phyloP scores from a whole-genome alignment of 768 basidiomycete species.

The Leucosporidium scottii region DNA sequence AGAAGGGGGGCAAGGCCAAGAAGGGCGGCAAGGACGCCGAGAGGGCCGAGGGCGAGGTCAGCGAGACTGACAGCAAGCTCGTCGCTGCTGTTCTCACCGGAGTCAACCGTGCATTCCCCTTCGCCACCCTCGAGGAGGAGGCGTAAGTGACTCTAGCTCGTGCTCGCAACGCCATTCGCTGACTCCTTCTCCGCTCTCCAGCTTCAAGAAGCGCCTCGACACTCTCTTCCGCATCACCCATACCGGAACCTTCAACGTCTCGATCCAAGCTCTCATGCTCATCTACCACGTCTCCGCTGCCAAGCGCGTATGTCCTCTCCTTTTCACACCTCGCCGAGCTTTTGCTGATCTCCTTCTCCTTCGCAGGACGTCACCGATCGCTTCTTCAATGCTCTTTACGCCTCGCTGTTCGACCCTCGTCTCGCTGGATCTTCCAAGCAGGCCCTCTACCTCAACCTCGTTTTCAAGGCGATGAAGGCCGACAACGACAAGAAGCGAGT shows the following conservation, averaged over 20 bases:
- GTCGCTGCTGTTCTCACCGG: constrained; percentile 87
- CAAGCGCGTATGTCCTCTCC: constrained; percentile 34
- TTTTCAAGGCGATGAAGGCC: constrained; percentile 81
- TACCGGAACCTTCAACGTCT: constrained; percentile 92
- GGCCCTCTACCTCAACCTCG: constrained; percentile 89
- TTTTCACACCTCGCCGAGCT: not conserved
- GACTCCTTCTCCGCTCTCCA: constrained; percentile 39
- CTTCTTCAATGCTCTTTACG: constrained; percentile 71
- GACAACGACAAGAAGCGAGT: constrained; percentile 57
- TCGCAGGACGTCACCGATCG: constrained; percentile 44
- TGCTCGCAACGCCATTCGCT: not conserved
- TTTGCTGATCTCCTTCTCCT: not conserved
- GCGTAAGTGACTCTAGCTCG: constrained; percentile 48
- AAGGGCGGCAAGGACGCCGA: constrained; percentile 41
- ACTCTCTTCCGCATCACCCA: constrained; percentile 93
- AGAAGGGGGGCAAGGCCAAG: constrained; percentile 2
- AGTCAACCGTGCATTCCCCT: constrained; percentile 89
- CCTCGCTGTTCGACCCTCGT: constrained; percentile 76
- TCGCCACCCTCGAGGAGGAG: constrained; percentile 68
- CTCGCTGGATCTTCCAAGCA: constrained; percentile 80
- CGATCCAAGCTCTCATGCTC: constrained; percentile 80
- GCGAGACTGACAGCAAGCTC: constrained; percentile 58
- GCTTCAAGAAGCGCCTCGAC: constrained; percentile 78
- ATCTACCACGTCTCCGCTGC: constrained; percentile 73
- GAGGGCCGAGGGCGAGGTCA: constrained; percentile 46